Conservation (phyloP, 352 stramenopile genomes). For the Elongisporangium senticosum region DNA sequence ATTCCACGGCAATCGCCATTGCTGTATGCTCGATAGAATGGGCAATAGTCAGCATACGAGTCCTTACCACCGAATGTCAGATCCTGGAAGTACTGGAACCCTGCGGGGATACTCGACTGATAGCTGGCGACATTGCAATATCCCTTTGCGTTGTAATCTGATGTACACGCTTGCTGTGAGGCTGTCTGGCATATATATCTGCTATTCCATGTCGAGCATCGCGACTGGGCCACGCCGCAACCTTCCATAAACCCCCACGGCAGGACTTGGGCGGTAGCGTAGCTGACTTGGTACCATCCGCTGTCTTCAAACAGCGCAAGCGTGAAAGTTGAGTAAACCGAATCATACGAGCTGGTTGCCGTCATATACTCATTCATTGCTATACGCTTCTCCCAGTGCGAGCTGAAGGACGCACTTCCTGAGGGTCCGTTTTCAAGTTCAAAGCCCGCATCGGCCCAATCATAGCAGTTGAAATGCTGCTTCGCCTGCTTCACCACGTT, state of each 20-base stretch:
- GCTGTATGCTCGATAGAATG: slow-evolving; percentile 70
- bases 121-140: slow-evolving; percentile 75
- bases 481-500: slow-evolving; percentile 61
- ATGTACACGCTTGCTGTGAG: slow-evolving; percentile 42
- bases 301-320: slow-evolving; percentile 77
- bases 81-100: slow-evolving; percentile 81
- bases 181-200: slow-evolving; percentile 57
- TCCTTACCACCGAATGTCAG: slow-evolving; percentile 46
- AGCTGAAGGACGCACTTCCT: slow-evolving; percentile 54
- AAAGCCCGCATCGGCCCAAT: slow-evolving; percentile 51
- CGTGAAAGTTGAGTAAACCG: slow-evolving; percentile 67
- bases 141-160: slow-evolving; percentile 62
- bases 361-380: slow-evolving; percentile 86
- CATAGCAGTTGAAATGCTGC: slow-evolving; percentile 70
- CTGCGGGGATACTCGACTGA: slow-evolving; percentile 55
- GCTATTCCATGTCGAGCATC: slow-evolving; percentile 63
- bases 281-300: slow-evolving; percentile 76
- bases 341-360: slow-evolving; percentile 65
- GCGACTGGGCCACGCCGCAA: slow-evolving; percentile 49
- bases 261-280: slow-evolving; percentile 46
- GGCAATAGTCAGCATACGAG: slow-evolving; percentile 74
- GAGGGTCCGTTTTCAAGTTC: slow-evolving; percentile 73
- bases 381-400: slow-evolving; percentile 81
- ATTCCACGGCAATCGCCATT: slow-evolving; percentile 73
- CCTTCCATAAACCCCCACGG: slow-evolving; percentile 73